Evolutionary conservation across 2,329 filamentous ascomycete genomes (phyloP).

Genomic region (Fusarium veterinarium): DNA sequence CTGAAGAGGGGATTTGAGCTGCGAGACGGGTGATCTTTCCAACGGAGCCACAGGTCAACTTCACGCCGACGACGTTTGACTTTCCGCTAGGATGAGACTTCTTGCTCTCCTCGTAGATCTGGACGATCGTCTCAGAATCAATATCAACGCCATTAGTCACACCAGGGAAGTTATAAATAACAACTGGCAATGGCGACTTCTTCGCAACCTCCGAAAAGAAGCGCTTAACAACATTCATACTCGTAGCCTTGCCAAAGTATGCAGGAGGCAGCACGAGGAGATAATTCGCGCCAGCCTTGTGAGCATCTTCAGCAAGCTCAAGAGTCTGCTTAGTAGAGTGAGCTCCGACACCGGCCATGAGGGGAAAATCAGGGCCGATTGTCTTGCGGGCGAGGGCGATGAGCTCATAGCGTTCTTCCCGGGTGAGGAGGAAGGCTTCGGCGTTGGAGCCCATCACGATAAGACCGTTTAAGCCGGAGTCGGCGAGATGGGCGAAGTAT

Average conservation of each 20-base stretch:
- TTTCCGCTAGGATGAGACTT: constrained; percentile 31
- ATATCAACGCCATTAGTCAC: constrained; percentile 77
- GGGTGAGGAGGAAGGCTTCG: constrained; percentile 67
- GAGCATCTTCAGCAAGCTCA: constrained; percentile 68
- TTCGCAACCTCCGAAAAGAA: constrained; percentile 70
- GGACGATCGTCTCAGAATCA: constrained; percentile 69
- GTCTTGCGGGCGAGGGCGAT: constrained; percentile 74
- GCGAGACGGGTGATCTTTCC: constrained; percentile 75
- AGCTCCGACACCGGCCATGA: constrained; percentile 77
- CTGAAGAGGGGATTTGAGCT: constrained; percentile 59
- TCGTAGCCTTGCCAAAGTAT: constrained; percentile 74
- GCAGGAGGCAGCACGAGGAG: constrained; percentile 70
- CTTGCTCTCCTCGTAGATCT: constrained; percentile 41
- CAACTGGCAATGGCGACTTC: constrained; percentile 65
- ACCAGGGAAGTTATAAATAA: constrained; percentile 76
- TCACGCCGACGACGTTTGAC: constrained; percentile 74
- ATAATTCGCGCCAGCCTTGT: constrained; percentile 70
- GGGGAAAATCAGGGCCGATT: constrained; percentile 86
- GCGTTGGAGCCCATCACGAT: constrained; percentile 67
- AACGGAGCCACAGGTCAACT: constrained; percentile 78
- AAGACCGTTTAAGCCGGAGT: constrained; percentile 61
- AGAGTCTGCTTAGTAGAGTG: constrained; percentile 74
- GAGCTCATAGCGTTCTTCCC: constrained; percentile 68
- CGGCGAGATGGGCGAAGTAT: constrained; percentile 64
- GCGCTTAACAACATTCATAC: constrained; percentile 64